phyloP scores from a whole-genome alignment of 768 basidiomycete species.

The Chlorophyllum brunneum region DNA sequence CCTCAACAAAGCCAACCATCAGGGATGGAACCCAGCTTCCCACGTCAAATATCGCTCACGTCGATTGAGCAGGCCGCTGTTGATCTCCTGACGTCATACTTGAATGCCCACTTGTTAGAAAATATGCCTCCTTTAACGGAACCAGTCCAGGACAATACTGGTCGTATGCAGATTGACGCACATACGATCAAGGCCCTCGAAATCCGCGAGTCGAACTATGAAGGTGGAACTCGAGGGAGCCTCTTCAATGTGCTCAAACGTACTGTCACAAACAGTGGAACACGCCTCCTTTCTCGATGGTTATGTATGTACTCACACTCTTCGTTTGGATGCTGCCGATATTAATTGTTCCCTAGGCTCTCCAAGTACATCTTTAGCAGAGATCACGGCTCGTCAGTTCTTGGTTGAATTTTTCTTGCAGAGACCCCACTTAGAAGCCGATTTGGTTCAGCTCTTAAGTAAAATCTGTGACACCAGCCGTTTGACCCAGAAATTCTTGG shows the following conservation, averaged over 20 bases:
- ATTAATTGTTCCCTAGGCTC: slow-evolving; percentile 43
- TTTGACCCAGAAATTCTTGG: slow-evolving; percentile 71
- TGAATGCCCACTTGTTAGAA: slow-evolving; percentile 68
- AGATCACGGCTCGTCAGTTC: slow-evolving; percentile 74
- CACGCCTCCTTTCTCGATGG: slow-evolving; percentile 70
- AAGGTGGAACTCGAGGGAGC: slow-evolving; percentile 72
- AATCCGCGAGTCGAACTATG: slow-evolving; percentile 69
- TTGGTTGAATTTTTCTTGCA: slow-evolving; percentile 68
- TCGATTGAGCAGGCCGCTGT: slow-evolving; percentile 54
- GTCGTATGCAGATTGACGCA: slow-evolving; percentile 85
- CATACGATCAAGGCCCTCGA: slow-evolving; percentile 89
- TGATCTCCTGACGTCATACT: slow-evolving; percentile 57
- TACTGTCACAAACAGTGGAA: slow-evolving; percentile 75
- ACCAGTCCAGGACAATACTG: slow-evolving; percentile 52
- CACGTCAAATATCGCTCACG: slow-evolving; percentile 19
- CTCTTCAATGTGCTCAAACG: slow-evolving; percentile 72
- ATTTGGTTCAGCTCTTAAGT: slow-evolving; percentile 52
- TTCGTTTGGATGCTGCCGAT: slow-evolving; percentile 19
- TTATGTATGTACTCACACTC: slow-evolving; percentile 60
- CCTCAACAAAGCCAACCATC: background rate
- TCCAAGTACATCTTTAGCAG: slow-evolving; percentile 70
- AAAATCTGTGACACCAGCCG: slow-evolving; percentile 69
- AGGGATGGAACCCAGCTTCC: background rate
- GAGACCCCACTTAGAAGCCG: slow-evolving; percentile 59
- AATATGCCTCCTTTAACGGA: slow-evolving; percentile 63